phyloP scores from a whole-genome alignment of 139 green algal genomes.

The Volvox africanus region DNA sequence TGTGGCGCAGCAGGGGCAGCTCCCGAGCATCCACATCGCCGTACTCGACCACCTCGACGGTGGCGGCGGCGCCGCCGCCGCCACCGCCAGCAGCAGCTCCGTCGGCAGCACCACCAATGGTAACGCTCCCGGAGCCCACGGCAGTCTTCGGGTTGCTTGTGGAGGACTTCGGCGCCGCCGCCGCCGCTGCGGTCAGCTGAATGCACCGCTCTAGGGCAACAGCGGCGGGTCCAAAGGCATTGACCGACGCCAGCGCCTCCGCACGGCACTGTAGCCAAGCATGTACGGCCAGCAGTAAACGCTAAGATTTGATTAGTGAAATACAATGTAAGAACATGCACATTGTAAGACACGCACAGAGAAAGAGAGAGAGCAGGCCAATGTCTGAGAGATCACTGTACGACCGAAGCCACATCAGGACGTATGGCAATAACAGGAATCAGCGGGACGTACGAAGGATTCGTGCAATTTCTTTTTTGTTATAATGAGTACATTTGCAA shows the following conservation, averaged over 20 bases:
- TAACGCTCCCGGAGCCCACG: background rate
- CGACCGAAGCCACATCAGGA: no score
- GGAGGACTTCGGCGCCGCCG: constrained; percentile 1
- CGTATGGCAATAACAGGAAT: no score
- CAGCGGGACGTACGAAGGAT: no score
- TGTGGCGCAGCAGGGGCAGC: background rate
- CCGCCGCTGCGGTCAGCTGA: constrained; percentile 26
- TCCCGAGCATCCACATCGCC: background rate
- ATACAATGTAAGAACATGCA: no score
- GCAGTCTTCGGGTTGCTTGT: background rate
- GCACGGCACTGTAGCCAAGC: constrained; percentile 63
- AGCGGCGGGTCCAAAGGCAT: constrained; percentile 44
- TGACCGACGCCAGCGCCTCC: constrained; percentile 67
- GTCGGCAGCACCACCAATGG: background rate
- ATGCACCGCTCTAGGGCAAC: constrained; percentile 60
- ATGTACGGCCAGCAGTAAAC: background rate
- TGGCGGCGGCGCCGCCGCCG: background rate
- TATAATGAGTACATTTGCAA: no score
- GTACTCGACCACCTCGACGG: background rate
- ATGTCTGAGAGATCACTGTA: no score
- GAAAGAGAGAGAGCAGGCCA: no score
- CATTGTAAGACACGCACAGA: no score
- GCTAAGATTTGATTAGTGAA: background rate
- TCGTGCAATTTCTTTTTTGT: no score
- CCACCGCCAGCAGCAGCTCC: background rate